Evolutionary conservation across 2,329 filamentous ascomycete genomes (phyloP).

Genomic region (Tolypocladium ophioglossoides): DNA sequence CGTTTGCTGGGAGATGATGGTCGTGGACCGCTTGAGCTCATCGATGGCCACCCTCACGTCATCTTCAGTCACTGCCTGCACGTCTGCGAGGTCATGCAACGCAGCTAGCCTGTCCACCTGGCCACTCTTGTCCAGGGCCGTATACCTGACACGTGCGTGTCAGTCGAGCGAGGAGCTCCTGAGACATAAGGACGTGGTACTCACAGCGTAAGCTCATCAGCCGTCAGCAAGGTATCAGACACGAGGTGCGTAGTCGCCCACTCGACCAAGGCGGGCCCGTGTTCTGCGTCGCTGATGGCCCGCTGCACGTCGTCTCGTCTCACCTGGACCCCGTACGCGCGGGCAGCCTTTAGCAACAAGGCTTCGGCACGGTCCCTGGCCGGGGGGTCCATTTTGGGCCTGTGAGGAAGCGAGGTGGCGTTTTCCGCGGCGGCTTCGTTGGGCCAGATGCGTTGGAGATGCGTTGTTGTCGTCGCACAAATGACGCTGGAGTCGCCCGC

Average conservation of each 20-base stretch:
- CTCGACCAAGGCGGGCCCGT: conserved; percentile 25
- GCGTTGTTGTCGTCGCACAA: conserved; percentile 10
- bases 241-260: conserved; percentile 41
- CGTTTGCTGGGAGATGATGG: conserved; percentile 52
- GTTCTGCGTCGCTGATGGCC: conserved; percentile 23
- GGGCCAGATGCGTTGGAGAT: not conserved
- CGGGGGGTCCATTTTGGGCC: conserved; percentile 16
- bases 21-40: conserved; percentile 54
- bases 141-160: conserved; percentile 30
- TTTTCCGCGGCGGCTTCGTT: conserved; percentile 1
- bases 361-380: conserved; percentile 19
- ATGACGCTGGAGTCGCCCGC: not conserved
- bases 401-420: conserved; percentile 21
- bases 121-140: conserved; percentile 35
- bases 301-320: conserved; percentile 25
- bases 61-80: conserved; percentile 44
- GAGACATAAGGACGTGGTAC: conserved; percentile 10
- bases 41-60: conserved; percentile 52
- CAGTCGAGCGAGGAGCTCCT: conserved; percentile 5
- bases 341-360: conserved; percentile 21
- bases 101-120: conserved; percentile 34
- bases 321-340: conserved; percentile 19
- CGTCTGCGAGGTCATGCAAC: conserved; percentile 31
- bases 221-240: conserved; percentile 40
- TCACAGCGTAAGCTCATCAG: conserved; percentile 44